Conservation (phyloP, 177 flowering plant species). For the Vitis hybrid region DNA sequence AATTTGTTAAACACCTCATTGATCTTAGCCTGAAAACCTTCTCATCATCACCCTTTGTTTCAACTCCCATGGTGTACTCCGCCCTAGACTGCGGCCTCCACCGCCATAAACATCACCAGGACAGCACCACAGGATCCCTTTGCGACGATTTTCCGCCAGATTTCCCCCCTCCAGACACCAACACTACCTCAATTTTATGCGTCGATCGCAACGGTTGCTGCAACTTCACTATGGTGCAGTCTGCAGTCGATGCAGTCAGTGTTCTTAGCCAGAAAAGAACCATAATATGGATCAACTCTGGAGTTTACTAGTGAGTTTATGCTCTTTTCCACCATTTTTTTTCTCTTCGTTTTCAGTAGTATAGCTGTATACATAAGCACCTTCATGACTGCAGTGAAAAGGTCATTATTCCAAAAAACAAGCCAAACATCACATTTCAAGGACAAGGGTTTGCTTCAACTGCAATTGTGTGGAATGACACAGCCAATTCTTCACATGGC, state of each 20-base stretch:
- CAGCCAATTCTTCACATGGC: slow-evolving; percentile 75
- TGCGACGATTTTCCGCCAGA: slow-evolving; percentile 68
- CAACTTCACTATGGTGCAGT: slow-evolving; percentile 81
- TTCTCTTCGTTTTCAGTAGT: not conserved
- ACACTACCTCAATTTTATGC: slow-evolving; percentile 58
- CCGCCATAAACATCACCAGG: slow-evolving; percentile 27
- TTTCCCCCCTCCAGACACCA: slow-evolving; percentile 66
- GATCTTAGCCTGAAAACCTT: slow-evolving; percentile 11
- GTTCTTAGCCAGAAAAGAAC: slow-evolving; percentile 52
- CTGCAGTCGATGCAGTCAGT: slow-evolving; percentile 74
- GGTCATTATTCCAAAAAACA: slow-evolving; percentile 62
- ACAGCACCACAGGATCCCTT: slow-evolving; percentile 22
- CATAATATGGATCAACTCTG: slow-evolving; percentile 80
- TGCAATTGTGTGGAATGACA: slow-evolving; percentile 90
- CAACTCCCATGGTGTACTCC: slow-evolving; percentile 3
- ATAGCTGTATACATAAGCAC: not conserved
- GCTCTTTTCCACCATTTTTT: not conserved
- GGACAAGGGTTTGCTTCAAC: slow-evolving; percentile 84
- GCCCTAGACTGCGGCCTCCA: slow-evolving; percentile 20
- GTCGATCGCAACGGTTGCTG: slow-evolving; percentile 90
- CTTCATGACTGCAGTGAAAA: slow-evolving; percentile 55
- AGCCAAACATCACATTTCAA: slow-evolving; percentile 85
- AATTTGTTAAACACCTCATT: slow-evolving; percentile 15
- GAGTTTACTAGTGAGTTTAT: slow-evolving; percentile 70
- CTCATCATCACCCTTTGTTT: slow-evolving; percentile 19